Evolutionary conservation across 768 basidiomycete genomes (phyloP), one percentile per base, ranked within the genome.

Genomic region (Boletus insuetus): DNA sequence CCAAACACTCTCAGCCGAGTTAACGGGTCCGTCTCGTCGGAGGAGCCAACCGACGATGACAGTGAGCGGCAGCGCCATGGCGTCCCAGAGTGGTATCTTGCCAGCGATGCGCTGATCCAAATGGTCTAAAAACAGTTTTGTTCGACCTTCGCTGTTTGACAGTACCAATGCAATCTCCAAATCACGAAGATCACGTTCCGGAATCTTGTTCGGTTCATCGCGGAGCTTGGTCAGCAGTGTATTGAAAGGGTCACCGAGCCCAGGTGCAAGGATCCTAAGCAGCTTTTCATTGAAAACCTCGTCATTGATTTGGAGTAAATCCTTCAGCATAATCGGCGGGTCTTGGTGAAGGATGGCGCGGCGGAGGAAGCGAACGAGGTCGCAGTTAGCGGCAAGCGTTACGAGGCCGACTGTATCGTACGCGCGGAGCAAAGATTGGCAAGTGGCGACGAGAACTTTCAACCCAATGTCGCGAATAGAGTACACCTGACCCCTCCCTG

Each of bases 31-130:
- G 20, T 56, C 46, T 13, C 40, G 51, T 10, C 55, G 55, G n/a
- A 54, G 46, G n/a, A 56, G 40, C 55, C 51, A 53, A 37, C 51
- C 26, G 0, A 56, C 51, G 7, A 53, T 40, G 26, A 46, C 51
- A 3, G 46, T 29, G 10, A 53, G 37, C 6, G 55, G 51, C 11
- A 56, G 26, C 6, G 55, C 51, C 51, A 47, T 56, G 39, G 39
- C 4, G 24, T 29, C 41, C 13, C 12, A 3, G 16, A 42, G 53
- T 6, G 43, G 38, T 22, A 56, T 46, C 55, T 5, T 46, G 34
- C 24, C 24, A 6, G 12, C 34, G 6, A 35, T 35, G 34, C 13
- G 1, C 6, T 19, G 22, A 29, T 56, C 45, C 19, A 56, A 24
- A 37, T 56, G 45, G 22, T 54, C 40, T 13, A 44, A 55, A 16